Percentiles rank a stretch among this genome's conserved stretches.
Evolutionary conservation across 108 stramenopile species (phyloP).

Genomic region (Cyclotella atomus): DNA sequence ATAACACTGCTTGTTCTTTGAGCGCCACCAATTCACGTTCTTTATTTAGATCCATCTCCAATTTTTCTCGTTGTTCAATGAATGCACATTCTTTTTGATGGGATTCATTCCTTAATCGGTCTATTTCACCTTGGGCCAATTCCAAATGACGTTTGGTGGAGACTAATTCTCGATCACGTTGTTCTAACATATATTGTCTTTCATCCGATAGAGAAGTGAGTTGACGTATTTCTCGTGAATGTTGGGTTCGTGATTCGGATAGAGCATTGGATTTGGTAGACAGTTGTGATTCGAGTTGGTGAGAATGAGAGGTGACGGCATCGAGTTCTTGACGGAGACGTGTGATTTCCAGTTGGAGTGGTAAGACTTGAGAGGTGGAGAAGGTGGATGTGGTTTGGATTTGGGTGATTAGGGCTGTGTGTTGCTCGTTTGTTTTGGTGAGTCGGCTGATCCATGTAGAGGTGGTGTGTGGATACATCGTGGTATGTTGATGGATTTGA

Average conservation of each 20-base stretch:
- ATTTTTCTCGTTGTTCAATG: conserved; percentile 38
- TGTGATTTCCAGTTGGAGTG: conserved; percentile 68
- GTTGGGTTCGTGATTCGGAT: conserved; percentile 28
- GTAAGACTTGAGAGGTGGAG: conserved; percentile 62
- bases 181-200: conserved; percentile 41
- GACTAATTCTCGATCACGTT: conserved; percentile 13
- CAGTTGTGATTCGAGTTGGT: conserved; percentile 73
- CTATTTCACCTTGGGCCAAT: conserved; percentile 53
- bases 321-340: conserved; percentile 77
- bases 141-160: conserved; percentile 10
- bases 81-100: conserved; percentile 54
- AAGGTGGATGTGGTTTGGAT: conserved; percentile 61
- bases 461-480: too few relatives aligned
- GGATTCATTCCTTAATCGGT: conserved; percentile 38
- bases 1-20: conserved; percentile 69
- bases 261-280: conserved; percentile 42
- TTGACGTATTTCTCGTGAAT: conserved; percentile 44
- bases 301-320: conserved; percentile 61
- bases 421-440: conserved; percentile 56
- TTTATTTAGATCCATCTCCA: conserved; percentile 59
- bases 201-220: conserved; percentile 50
- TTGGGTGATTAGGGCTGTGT: conserved; percentile 45
- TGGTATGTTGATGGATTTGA: conserved; percentile 2
- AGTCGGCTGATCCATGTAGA: conserved; percentile 62
- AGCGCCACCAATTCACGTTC: conserved; percentile 62